A percentile compares a stretch with the other conserved stretches of the same genome.
Conservation (phyloP, 2,329 filamentous ascomycete species). For the Bretziella fagacearum region DNA sequence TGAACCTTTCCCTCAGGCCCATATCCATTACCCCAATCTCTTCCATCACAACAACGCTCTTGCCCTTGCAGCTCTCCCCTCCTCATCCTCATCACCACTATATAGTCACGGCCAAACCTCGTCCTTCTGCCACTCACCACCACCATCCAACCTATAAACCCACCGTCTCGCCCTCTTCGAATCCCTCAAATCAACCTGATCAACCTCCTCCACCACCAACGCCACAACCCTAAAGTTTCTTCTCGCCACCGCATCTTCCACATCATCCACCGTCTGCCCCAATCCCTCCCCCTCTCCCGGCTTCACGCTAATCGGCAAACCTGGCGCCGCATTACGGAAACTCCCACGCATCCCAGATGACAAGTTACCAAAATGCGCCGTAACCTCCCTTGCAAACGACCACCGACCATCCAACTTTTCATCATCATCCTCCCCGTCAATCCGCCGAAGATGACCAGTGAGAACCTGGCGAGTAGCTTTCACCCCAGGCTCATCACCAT, state of each 20-base stretch:
- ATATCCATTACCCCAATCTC: background rate
- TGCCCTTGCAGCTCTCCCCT: background rate
- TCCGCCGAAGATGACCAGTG: constrained; percentile 23
- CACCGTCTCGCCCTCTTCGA: constrained; percentile 46
- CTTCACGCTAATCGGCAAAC: constrained; percentile 33
- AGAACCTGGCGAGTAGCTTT: background rate
- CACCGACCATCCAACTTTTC: constrained; percentile 28
- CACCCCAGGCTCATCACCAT: constrained; percentile 20
- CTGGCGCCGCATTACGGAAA: constrained; percentile 57
- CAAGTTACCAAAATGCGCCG: constrained; percentile 78
- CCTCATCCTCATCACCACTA: background rate
- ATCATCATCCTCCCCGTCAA: background rate
- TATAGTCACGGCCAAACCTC: constrained; percentile 10
- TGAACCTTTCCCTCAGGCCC: too few relatives aligned
- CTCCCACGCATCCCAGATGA: constrained; percentile 62
- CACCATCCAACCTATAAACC: constrained; percentile 43
- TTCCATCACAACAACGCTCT: background rate
- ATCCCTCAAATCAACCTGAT: constrained; percentile 54
- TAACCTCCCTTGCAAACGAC: constrained; percentile 67
- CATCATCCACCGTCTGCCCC: constrained; percentile 49
- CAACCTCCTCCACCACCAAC: constrained; percentile 61
- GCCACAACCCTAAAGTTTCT: constrained; percentile 70
- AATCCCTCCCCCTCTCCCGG: constrained; percentile 26
- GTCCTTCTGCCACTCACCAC: constrained; percentile 11
- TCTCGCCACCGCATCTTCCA: constrained; percentile 54